Evolutionary conservation across 2,329 filamentous ascomycete species (phyloP), one percentile per base, ranked within the genome.

Genomic region (Pestalotiopsis sp.): DNA sequence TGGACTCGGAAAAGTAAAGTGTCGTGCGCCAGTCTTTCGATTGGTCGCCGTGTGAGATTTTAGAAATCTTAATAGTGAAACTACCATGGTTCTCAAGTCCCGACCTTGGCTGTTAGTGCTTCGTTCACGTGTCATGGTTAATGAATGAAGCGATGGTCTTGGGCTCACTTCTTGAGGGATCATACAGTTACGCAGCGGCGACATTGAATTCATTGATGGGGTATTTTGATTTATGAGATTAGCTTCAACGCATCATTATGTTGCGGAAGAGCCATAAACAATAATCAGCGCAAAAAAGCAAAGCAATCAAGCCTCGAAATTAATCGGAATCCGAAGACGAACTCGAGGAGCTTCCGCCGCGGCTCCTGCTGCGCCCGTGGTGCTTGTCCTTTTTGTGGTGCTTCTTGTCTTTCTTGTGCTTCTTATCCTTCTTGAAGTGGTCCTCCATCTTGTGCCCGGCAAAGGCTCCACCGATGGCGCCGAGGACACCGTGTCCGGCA

Each of bases 301-400:
- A 22, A 24, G 11, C 9, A 13, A 11, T 26, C 17, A 30, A 9
- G n/a, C 40, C 17, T 48, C 5, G 4, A 44, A 11, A n/a, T 52
- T 38, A 65, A 57, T 65, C 63, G 5, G 63, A 65, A 22, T 35
- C 22, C 30, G 30, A 35, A 6, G 59, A 62, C 1, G 30, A 39
- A 11, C 61, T 64, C 39, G 65, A 67, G 2, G 67, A 68, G 13
- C 22, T 40, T 26, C 67, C 66, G 38, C 64, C 55, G 2, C 24
- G 39, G 64, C 67, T 67, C n/a, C 64, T 57, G 17, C 30, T 17
- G 20, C 65, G 65, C 52, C 78, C 71, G 6, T 81, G 73, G 69
- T 73, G 67, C 65, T 73, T 70, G 70, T 78, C 78, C 70, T 81
- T 75, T 76, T 82, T 81, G 69, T 73, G 30, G 30, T 35, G 66